Evolutionary conservation across 2,329 filamentous ascomycete species (phyloP).

Genomic region (Delphinella strobiligena): DNA sequence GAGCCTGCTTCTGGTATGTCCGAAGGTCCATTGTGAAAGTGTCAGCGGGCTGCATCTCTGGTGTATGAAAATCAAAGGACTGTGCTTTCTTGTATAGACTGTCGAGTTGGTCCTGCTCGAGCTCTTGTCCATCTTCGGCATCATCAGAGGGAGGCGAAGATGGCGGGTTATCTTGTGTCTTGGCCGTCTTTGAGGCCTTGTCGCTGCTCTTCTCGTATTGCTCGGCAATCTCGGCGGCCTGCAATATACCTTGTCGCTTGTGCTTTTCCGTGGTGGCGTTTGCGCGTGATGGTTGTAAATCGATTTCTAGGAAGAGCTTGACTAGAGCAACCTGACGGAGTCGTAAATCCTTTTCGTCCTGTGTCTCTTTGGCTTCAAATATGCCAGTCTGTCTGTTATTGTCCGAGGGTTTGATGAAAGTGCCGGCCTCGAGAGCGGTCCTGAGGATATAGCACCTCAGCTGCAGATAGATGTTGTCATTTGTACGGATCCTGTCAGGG

Average conservation of each 20-base stretch:
- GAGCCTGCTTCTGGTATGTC: slow-evolving; percentile 87
- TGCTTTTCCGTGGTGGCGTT: slow-evolving; percentile 65
- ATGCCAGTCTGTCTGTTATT: slow-evolving; percentile 60
- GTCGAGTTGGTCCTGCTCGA: slow-evolving; percentile 93
- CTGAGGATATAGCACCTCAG: slow-evolving; percentile 64
- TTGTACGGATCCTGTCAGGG: slow-evolving; percentile 71
- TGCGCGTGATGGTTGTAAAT: slow-evolving; percentile 60
- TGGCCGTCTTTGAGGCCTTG: slow-evolving; percentile 44
- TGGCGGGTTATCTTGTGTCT: slow-evolving; percentile 27
- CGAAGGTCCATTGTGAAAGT: slow-evolving; percentile 75
- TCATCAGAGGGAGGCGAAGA: slow-evolving; percentile 50
- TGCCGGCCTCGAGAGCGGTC: slow-evolving; percentile 57
- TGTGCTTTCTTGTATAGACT: slow-evolving; percentile 91
- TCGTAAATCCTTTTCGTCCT: slow-evolving; percentile 72
- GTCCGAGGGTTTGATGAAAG: slow-evolving; percentile 50
- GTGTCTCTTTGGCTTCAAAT: slow-evolving; percentile 76
- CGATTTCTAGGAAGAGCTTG: slow-evolving; percentile 80
- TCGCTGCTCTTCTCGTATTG: slow-evolving; percentile 39
- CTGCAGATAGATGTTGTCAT: slow-evolving; percentile 90
- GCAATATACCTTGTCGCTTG: slow-evolving; percentile 70
- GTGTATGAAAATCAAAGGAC: slow-evolving; percentile 88
- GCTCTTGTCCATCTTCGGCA: slow-evolving; percentile 72
- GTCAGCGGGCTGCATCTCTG: slow-evolving; percentile 68
- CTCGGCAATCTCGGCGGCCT: slow-evolving; percentile 81
- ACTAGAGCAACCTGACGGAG: slow-evolving; percentile 79